Base-by-base conservation (phyloP, 78 protist species). In the Chrysochromulina tobinii region DNA sequence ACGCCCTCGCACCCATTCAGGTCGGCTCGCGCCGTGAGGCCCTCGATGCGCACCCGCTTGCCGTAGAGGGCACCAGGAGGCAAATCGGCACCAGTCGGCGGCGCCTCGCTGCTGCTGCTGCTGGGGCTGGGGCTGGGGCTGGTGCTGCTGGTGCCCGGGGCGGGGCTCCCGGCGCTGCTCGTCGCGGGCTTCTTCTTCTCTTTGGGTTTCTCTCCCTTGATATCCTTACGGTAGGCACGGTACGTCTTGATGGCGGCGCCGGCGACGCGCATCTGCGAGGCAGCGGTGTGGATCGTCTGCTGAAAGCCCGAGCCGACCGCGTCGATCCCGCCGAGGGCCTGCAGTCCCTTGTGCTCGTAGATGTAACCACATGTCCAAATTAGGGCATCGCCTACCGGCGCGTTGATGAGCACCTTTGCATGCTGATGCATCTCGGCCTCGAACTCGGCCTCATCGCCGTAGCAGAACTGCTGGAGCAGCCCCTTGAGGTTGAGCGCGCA, bases 341-440 rank as follows among this genome's bases (percentile, higher is more conserved):
- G 79, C 38, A 69, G 53, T n/a, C 53, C 84, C 84, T 75, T 75
- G 84, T 51, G 25, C 84, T 75, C 84, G 84, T 75, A 75, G 38
- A 50, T 58, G 84, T 50, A 75, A 27, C 84, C 84, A n/a, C 14
- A 4, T 18, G 84, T 75, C 53, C 55, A 51, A 23, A 75, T 57
- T 58, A 75, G 84, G n/a, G 55, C 84, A 14, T 75, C 84, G 54
- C 84, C 84, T 2, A 75, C 15, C 23, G 58, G 25, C 2, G 58
- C 84, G 58, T 12, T 1, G 18, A 1, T 5, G 8, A 75, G 57
- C 38, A 25, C 48, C 27, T 0, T 58, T 18, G 84, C 84, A 5
- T 51, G 84, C 58, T 6, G 58, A 38, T 38, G 59, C 84, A 51
- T 51, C 53, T 75, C 84, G 18, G 18, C 57, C 25, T 1, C 59